Evolutionary conservation across 208 protist genomes (phyloP).

Genomic region (Leishmania tropica): DNA sequence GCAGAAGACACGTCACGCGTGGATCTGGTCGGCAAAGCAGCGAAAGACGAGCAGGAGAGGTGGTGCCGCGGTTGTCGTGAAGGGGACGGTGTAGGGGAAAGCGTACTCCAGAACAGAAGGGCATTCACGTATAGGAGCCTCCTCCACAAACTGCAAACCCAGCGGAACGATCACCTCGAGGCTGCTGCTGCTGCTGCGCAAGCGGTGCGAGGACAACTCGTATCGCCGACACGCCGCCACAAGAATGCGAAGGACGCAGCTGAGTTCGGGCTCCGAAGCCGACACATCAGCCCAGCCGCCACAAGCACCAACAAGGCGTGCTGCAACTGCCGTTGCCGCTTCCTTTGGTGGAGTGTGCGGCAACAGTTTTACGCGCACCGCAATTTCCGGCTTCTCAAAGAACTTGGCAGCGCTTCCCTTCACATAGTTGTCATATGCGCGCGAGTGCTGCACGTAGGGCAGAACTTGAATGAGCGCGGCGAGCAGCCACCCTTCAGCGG

Average conservation of each 20-base stretch:
- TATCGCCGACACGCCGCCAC: constrained; percentile 1
- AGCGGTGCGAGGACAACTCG: constrained; percentile 1
- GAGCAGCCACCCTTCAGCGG: constrained; percentile 11
- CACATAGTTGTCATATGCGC: background rate
- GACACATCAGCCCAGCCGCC: constrained; percentile 2
- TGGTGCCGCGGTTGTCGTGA: background rate
- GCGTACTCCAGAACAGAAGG: constrained; percentile 5
- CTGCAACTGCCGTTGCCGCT: background rate
- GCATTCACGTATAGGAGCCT: background rate
- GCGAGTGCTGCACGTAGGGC: background rate
- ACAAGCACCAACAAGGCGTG: background rate
- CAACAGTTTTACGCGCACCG: background rate
- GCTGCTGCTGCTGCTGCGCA: background rate
- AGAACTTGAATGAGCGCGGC: constrained; percentile 2
- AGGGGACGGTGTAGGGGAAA: constrained; percentile 1
- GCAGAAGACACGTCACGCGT: constrained; percentile 1
- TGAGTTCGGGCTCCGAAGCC: constrained; percentile 6
- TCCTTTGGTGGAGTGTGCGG: background rate
- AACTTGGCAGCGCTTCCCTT: background rate
- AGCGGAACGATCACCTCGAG: constrained; percentile 3
- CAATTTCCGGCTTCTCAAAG: constrained; percentile 10
- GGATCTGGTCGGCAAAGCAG: background rate
- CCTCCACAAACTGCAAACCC: background rate
- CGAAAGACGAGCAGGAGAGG: constrained; percentile 14
- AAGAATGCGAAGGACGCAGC: constrained; percentile 7